Percentiles rank a stretch among this genome's conserved stretches.
Conservation (phyloP, 177 flowering plant genomes). For the Vitis hybrid region DNA sequence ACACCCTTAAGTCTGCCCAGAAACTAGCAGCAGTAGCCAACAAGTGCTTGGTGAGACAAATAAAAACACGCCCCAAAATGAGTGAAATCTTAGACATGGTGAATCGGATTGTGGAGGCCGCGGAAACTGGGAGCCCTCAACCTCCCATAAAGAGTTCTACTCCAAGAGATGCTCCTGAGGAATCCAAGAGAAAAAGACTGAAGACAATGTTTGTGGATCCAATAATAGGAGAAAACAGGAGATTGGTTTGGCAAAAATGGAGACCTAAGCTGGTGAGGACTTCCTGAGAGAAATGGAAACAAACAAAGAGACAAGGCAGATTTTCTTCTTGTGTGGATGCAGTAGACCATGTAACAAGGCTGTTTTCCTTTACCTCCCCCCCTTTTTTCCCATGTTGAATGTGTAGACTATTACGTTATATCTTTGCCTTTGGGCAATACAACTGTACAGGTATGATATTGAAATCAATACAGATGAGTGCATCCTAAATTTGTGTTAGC, state of each 20-base stretch:
- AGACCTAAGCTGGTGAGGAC: slow-evolving; percentile 21
- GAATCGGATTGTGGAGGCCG: slow-evolving; percentile 27
- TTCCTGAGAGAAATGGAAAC: slow-evolving; percentile 1
- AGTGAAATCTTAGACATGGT: slow-evolving; percentile 55
- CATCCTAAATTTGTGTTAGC: neutral
- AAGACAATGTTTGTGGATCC: slow-evolving; percentile 26
- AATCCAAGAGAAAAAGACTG: slow-evolving; percentile 17
- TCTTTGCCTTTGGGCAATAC: neutral
- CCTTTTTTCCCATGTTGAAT: neutral
- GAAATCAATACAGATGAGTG: neutral
- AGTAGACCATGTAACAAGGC: neutral
- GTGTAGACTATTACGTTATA: neutral
- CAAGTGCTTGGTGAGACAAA: slow-evolving; percentile 37
- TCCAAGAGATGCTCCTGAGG: slow-evolving; percentile 4
- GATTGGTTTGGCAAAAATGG: slow-evolving; percentile 25
- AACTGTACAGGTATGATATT: neutral
- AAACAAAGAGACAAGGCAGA: neutral
- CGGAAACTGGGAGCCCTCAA: slow-evolving; percentile 22
- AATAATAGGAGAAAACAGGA: slow-evolving; percentile 27
- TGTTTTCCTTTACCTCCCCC: neutral
- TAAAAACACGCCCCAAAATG: slow-evolving; percentile 51
- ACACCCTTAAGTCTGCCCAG: slow-evolving; percentile 39
- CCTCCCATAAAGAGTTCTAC: slow-evolving; percentile 7
- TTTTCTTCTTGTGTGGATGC: neutral
- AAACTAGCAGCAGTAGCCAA: slow-evolving; percentile 51